Conservation (phyloP, 1,284 basidiomycete genomes). For the Volvariella surrecta region DNA sequence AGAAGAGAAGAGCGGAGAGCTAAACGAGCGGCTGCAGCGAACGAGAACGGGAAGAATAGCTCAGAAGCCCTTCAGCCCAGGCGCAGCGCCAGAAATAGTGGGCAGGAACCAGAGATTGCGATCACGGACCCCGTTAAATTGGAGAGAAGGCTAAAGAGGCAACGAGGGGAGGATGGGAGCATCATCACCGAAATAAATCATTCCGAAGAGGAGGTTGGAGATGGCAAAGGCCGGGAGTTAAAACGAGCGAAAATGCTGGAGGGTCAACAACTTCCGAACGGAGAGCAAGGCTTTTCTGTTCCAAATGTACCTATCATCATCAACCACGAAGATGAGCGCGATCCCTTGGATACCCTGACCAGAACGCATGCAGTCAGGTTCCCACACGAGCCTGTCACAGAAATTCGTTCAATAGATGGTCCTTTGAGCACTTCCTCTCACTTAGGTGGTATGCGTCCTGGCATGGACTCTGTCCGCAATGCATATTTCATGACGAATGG, state of each 20-base stretch:
- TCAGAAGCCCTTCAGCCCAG: constrained; percentile 30
- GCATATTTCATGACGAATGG: not conserved
- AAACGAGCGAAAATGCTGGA: constrained; percentile 43
- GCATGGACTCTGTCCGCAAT: not conserved
- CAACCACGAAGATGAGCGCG: constrained; percentile 35
- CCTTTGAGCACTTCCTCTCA: not conserved
- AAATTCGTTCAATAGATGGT: not conserved
- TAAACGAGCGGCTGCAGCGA: constrained; percentile 19
- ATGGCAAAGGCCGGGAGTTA: constrained; percentile 21
- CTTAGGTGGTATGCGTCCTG: not conserved
- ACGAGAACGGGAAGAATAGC: constrained; percentile 27
- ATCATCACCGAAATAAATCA: constrained; percentile 42
- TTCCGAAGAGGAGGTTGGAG: constrained; percentile 41
- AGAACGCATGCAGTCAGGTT: not conserved
- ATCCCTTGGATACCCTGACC: constrained; percentile 27
- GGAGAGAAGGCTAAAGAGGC: constrained; percentile 65
- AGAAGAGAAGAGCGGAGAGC: constrained; percentile 44
- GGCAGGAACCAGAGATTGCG: constrained; percentile 55
- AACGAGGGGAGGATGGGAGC: constrained; percentile 55
- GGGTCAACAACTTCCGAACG: not conserved
- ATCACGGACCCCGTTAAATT: constrained; percentile 67
- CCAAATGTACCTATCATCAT: constrained; percentile 14
- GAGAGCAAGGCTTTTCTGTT: not conserved
- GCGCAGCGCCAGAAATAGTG: constrained; percentile 65
- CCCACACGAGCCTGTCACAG: constrained; percentile 9